These are phyloP conservation scores for Moesziomyces parantarcticus DNA, from an alignment of 1,284 basidiomycete species.

Conservation along the genomic window DNA sequence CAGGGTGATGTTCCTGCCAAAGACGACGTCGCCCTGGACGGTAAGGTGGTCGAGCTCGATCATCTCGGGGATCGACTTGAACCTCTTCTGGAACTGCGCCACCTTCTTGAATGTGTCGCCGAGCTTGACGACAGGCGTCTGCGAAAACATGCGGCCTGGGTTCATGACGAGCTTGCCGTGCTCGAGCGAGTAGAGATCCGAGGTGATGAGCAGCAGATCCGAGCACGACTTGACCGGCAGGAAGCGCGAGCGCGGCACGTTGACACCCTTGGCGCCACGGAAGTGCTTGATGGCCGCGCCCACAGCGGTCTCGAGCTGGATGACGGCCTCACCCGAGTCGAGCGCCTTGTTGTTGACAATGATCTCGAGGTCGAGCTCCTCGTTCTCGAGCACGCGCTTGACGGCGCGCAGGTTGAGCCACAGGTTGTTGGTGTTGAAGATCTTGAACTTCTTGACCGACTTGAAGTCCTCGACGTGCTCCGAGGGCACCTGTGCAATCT, in stretches of 20 bases:
- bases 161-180: conserved; percentile 92
- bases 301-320: conserved; percentile 94
- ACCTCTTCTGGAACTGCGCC: conserved; percentile 94
- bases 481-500: conserved; percentile 97
- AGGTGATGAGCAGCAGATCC: conserved; percentile 88
- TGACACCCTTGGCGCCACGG: conserved; percentile 89
- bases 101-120: conserved; percentile 85
- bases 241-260: conserved; percentile 97
- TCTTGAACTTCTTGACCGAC: conserved; percentile 74
- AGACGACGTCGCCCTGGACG: conserved; percentile 94
- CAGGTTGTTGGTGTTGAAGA: conserved; percentile 84
- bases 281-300: conserved; percentile 99
- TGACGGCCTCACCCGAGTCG: conserved; percentile 78
- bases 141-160: conserved; percentile 74
- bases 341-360: conserved; percentile 89
- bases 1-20: conserved; percentile 87
- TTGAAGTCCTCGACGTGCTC: conserved; percentile 99
- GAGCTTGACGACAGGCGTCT: conserved; percentile 95
- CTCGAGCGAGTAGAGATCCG: conserved; percentile 92
- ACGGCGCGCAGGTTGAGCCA: conserved; percentile 92
- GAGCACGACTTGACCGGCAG: conserved; percentile 82
- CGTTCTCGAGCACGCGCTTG: conserved; percentile 92
- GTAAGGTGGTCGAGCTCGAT: conserved; percentile 93
- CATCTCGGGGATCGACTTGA: conserved; percentile 91
- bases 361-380: conserved; percentile 83